Conservation (phyloP, 768 basidiomycete species). For the Trametes punicea region DNA sequence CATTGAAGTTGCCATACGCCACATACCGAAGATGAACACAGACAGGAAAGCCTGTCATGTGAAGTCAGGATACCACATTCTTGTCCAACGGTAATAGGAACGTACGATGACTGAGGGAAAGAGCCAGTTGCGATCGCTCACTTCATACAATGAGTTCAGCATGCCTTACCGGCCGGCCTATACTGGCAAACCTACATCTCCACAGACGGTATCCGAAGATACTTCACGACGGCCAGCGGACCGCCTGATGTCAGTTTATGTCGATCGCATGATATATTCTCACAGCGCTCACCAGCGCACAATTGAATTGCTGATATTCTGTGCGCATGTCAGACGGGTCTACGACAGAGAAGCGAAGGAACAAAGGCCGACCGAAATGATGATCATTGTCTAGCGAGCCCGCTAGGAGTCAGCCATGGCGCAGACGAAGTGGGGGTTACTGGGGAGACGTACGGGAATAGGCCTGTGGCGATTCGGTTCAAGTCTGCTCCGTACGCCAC, state of each 20-base stretch:
- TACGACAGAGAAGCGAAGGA: neutral
- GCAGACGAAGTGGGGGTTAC: neutral
- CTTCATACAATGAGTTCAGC: neutral
- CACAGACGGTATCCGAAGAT: constrained; percentile 20
- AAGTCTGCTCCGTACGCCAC: neutral
- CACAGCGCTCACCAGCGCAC: constrained; percentile 13
- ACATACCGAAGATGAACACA: constrained; percentile 5
- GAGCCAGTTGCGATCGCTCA: constrained; percentile 5
- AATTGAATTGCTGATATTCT: constrained; percentile 21
- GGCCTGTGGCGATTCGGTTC: neutral
- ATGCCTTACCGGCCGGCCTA: neutral
- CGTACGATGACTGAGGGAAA: constrained; percentile 9
- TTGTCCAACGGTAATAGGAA: neutral
- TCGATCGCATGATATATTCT: too few relatives aligned
- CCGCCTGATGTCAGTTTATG: neutral
- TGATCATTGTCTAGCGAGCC: constrained; percentile 5
- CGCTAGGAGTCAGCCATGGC: neutral
- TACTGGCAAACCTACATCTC: constrained; percentile 8
- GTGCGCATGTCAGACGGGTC: neutral
- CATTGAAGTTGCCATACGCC: neutral
- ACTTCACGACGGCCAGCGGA: neutral
- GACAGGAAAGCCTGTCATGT: neutral
- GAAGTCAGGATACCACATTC: neutral
- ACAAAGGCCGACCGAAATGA: constrained; percentile 1
- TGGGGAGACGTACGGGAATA: neutral